Base-by-base conservation (phyloP, 2,329 filamentous ascomycete species). In the Raffaelea arxii region DNA sequence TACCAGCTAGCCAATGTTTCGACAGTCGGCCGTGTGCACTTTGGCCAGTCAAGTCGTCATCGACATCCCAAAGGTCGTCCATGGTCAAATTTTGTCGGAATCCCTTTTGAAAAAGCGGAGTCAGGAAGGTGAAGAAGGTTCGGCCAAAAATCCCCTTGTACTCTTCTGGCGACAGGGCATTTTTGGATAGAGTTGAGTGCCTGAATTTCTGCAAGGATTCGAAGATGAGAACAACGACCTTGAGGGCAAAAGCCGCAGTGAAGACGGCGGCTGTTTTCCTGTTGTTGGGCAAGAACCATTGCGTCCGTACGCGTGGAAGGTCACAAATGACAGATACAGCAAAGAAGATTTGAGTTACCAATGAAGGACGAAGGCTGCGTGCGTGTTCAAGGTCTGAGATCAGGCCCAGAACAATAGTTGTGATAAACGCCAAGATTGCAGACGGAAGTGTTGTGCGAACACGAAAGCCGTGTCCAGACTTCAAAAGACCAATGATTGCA, bases 111-210 rank as follows among this genome's bases (percentile, higher is more conserved):
- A 80, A 71, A 7, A 80, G 55, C 2, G 66, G 63, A 47, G 71
- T 74, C 46, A 77, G 57, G 74, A 75, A 78, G 59, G 65, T 70
- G 53, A 77, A 78, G 16, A 74, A 59, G 0, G 59, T 60, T 40
- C 63, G 60, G 50, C 64, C 75, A 52, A 70, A 71, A 16, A 74
- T 60, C 5, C 73, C 49, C 42, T 67, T 46, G 67, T 71, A 40
- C 18, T 41, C 46, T 25, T 53, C 51, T 2, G 46, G 46, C 2
- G 68, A 75, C 5, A 69, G 67, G 50, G 78, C 75, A 0, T 65
- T 67, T 2, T 72, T 49, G 16, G 62, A 58, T 3, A 73, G 55
- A 4, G 70, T 61, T 4, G 54, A 54, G 38, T 63, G 58, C 53
- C 27, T 25, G 23, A 43, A 46, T 35, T 77, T 77, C 30, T 70